phyloP scores from a whole-genome alignment of 169 alveolate species.

The Cystoisospora suis region DNA sequence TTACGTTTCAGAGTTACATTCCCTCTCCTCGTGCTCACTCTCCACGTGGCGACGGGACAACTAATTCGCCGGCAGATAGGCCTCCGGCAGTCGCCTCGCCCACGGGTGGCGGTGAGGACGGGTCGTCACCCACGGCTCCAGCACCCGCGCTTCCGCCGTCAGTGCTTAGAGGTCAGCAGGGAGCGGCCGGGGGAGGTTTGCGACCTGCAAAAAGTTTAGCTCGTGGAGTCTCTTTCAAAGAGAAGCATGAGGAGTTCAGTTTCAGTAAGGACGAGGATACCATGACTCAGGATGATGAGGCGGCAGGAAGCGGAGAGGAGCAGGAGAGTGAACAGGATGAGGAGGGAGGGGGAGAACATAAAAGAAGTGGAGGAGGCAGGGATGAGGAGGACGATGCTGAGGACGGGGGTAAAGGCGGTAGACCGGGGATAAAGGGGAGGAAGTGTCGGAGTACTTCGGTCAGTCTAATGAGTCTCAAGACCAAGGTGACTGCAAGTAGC shows the following conservation, averaged over 20 bases:
- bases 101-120: background rate
- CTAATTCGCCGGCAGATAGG: background rate
- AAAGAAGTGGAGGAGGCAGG: background rate
- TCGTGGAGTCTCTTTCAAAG: constrained; percentile 46
- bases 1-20: no score
- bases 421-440: background rate
- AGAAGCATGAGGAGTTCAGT: constrained; percentile 31
- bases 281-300: background rate
- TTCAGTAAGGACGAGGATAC: constrained; percentile 39
- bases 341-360: background rate
- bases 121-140: background rate
- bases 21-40: constrained; percentile 7
- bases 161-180: background rate
- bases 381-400: background rate
- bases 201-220: background rate
- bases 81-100: background rate
- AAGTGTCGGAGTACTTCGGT: background rate
- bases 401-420: background rate
- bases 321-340: background rate
- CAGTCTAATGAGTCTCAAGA: constrained; percentile 9
- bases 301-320: background rate
- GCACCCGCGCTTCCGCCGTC: background rate
- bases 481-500: constrained; percentile 11
- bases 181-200: background rate
- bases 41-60: background rate